Evolutionary conservation across 2,329 filamentous ascomycete species (phyloP).

Genomic region (Penicillium fuscoglaucum): DNA sequence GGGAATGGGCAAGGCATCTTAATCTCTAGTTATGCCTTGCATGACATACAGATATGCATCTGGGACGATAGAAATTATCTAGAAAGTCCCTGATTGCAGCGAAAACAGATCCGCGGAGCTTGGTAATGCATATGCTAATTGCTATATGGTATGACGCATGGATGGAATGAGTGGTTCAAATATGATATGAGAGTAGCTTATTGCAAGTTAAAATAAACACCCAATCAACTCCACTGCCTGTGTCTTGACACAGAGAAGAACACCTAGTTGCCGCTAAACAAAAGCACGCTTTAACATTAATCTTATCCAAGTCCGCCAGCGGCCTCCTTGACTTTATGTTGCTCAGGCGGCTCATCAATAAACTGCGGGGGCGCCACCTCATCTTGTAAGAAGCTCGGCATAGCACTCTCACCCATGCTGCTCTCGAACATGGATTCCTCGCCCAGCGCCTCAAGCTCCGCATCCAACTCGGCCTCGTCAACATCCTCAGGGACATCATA

Average conservation of each 20-base stretch:
- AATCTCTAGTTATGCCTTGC: neutral
- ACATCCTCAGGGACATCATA: slow-evolving; percentile 98
- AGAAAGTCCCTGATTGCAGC: neutral
- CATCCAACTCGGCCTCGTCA: slow-evolving; percentile 93
- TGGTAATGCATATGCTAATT: neutral
- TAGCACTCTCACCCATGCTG: slow-evolving; percentile 58
- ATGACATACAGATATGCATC: neutral
- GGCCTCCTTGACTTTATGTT: slow-evolving; percentile 77
- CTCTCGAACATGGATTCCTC: slow-evolving; percentile 90
- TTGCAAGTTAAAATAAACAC: slow-evolving; percentile 1
- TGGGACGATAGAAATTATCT: neutral
- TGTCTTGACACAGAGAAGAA: slow-evolving; percentile 15
- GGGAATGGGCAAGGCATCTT: slow-evolving; percentile 53
- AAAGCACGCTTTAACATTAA: slow-evolving; percentile 13
- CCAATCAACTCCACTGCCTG: slow-evolving; percentile 21
- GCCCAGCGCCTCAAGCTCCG: slow-evolving; percentile 89
- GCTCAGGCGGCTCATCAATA: slow-evolving; percentile 83
- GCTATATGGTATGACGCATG: neutral
- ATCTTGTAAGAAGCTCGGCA: slow-evolving; percentile 87
- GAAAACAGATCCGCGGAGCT: neutral
- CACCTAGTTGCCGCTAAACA: slow-evolving; percentile 8
- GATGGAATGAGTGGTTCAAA: neutral
- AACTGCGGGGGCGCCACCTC: slow-evolving; percentile 81
- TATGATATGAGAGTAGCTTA: slow-evolving; percentile 2
- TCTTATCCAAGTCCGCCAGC: slow-evolving; percentile 49